phyloP scores from a whole-genome alignment of 129 eudicot genomes.

The Sambucus nigra region DNA sequence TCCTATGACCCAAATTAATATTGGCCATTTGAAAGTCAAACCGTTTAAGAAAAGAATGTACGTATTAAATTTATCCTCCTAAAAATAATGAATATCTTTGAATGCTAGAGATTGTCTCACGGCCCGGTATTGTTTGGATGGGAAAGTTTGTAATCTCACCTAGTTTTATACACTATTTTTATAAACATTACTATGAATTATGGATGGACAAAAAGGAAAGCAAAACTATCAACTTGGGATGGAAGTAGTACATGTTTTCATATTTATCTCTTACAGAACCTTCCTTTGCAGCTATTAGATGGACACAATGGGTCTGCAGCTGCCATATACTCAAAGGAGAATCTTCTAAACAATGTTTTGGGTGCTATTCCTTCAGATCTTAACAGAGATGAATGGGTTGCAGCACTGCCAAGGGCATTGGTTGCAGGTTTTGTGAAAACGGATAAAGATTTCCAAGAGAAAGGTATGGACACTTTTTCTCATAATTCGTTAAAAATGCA shows the following conservation, averaged over 20 bases:
- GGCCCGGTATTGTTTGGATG: too few species aligned
- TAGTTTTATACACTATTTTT: too few species aligned
- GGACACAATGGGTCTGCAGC: slow-evolving; percentile 97
- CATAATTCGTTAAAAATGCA: not conserved
- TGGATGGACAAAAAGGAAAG: too few species aligned
- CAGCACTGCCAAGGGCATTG: slow-evolving; percentile 88
- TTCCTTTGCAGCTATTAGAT: slow-evolving; percentile 72
- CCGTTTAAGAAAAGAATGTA: too few species aligned
- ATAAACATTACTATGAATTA: too few species aligned
- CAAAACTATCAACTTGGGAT: too few species aligned
- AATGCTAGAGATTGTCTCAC: too few species aligned
- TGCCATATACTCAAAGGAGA: slow-evolving; percentile 89
- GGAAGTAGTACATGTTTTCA: not conserved
- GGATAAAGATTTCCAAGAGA: slow-evolving; percentile 87
- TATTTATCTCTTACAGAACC: slow-evolving; percentile 4
- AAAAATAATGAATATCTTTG: too few species aligned
- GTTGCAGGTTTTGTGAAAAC: slow-evolving; percentile 98
- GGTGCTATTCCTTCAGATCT: slow-evolving; percentile 78
- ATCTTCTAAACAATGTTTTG: slow-evolving; percentile 72
- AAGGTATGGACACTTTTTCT: slow-evolving; percentile 36
- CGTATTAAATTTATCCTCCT: too few species aligned
- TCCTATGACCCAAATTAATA: not conserved
- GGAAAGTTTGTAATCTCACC: too few species aligned
- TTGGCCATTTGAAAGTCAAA: too few species aligned
- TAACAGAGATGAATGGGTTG: slow-evolving; percentile 85